Evolutionary conservation across 345 rosid species (phyloP).

Genomic region (Cardamine resedifolia): DNA sequence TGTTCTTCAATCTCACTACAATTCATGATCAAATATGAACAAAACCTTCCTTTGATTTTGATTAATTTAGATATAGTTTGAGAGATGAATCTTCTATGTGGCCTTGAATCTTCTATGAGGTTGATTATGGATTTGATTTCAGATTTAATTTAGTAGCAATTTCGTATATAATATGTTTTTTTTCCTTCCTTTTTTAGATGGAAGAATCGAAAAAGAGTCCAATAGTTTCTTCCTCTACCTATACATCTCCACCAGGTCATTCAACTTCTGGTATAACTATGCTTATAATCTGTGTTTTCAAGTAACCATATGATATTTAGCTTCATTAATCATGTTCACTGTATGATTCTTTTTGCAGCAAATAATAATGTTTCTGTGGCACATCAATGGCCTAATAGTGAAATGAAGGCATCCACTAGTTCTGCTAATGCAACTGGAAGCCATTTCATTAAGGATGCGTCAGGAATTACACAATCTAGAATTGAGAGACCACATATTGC

Average conservation of each 20-base stretch:
- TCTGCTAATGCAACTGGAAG: conserved; percentile 46
- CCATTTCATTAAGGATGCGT: conserved; percentile 50
- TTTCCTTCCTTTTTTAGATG: conserved; percentile 44
- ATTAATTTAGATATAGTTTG: background rate
- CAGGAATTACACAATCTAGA: conserved; percentile 47
- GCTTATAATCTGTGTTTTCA: conserved; percentile 28
- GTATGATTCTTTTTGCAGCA: conserved; percentile 35
- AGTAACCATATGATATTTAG: conserved; percentile 33
- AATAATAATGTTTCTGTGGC: conserved; percentile 36
- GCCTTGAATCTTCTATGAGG: too few relatives aligned
- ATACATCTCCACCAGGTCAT: conserved; percentile 44
- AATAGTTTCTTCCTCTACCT: conserved; percentile 47
- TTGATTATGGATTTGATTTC: background rate
- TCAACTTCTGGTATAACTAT: conserved; percentile 34
- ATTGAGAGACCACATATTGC: conserved; percentile 50
- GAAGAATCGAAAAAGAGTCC: conserved; percentile 69
- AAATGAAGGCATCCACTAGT: conserved; percentile 43
- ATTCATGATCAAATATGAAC: background rate
- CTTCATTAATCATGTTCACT: conserved; percentile 43
- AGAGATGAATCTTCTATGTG: background rate
- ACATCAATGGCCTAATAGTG: conserved; percentile 52
- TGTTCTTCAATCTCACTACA: background rate
- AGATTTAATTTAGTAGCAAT: background rate
- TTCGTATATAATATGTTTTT: background rate
- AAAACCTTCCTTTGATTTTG: background rate